These are phyloP conservation scores for Dentipellis sp. DNA, from an alignment of 768 basidiomycete species.

Conservation along the genomic window DNA sequence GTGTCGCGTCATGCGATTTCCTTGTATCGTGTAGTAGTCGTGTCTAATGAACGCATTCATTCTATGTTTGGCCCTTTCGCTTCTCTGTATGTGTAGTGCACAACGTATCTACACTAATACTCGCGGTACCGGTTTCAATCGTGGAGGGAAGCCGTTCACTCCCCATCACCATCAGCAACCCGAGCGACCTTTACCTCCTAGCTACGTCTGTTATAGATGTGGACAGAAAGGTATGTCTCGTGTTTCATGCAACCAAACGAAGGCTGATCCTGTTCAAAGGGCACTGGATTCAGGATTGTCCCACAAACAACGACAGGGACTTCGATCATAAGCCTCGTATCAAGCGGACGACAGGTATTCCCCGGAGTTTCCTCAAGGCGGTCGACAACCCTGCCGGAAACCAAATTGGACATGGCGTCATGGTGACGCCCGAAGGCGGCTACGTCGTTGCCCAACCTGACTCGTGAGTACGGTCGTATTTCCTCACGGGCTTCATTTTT, in stretches of 20 bases:
- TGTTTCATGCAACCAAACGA: not conserved
- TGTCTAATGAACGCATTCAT: slow-evolving; percentile 59
- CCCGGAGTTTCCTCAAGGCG: slow-evolving; percentile 92
- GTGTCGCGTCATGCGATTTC: slow-evolving; percentile 54
- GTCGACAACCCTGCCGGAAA: slow-evolving; percentile 79
- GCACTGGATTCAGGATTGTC: slow-evolving; percentile 99
- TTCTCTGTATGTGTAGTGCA: slow-evolving; percentile 37
- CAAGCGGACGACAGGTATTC: slow-evolving; percentile 97
- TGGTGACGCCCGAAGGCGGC: slow-evolving; percentile 98
- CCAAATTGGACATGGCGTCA: slow-evolving; percentile 75
- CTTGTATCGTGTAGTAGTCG: slow-evolving; percentile 57
- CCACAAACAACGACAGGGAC: slow-evolving; percentile 92
- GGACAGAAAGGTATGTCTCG: slow-evolving; percentile 78
- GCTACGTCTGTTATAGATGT: slow-evolving; percentile 98
- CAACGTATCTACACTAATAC: slow-evolving; percentile 56
- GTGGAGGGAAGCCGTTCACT: slow-evolving; percentile 46
- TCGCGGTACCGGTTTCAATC: slow-evolving; percentile 54
- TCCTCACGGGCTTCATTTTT: not conserved
- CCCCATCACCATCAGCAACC: slow-evolving; percentile 41
- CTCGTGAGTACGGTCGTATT: slow-evolving; percentile 47
- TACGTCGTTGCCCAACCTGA: slow-evolving; percentile 98
- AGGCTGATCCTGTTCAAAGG: slow-evolving; percentile 36
- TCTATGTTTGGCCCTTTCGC: slow-evolving; percentile 4
- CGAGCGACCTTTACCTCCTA: slow-evolving; percentile 80
- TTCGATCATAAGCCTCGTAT: slow-evolving; percentile 92